A percentile compares a stretch with the other conserved stretches of the same genome.
These are phyloP conservation scores for Suillus hirtellus DNA, from an alignment of 768 basidiomycete genomes.

Conservation along the genomic window DNA sequence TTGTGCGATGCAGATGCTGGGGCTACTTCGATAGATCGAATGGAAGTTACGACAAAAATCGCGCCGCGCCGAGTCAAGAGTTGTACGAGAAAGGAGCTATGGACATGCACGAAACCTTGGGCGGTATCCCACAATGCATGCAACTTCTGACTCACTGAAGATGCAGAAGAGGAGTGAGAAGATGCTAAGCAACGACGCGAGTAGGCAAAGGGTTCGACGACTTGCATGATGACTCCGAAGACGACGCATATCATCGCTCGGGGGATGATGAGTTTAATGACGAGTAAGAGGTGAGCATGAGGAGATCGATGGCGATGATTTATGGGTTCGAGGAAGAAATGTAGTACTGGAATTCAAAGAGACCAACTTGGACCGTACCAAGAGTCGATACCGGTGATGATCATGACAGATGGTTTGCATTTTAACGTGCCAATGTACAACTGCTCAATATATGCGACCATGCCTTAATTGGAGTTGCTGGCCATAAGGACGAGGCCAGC, in stretches of 20 bases:
- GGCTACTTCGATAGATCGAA: slow-evolving; percentile 13
- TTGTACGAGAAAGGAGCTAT: slow-evolving; percentile 13
- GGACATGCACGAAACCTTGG: slow-evolving; percentile 12
- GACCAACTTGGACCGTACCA: not conserved
- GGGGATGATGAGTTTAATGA: not conserved
- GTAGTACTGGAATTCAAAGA: not conserved
- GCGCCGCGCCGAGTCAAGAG: slow-evolving; percentile 10
- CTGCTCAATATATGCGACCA: not conserved
- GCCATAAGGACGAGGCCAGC: not conserved
- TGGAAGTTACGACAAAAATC: not conserved
- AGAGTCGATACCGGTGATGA: not conserved
- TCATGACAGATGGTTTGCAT: not conserved
- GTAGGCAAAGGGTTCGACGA: not conserved
- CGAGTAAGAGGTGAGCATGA: not conserved
- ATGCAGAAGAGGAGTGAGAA: slow-evolving; percentile 2
- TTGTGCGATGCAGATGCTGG: slow-evolving; percentile 10
- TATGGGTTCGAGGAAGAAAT: not conserved
- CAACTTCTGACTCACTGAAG: slow-evolving; percentile 12
- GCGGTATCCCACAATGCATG: slow-evolving; percentile 14
- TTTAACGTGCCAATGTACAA: not conserved
- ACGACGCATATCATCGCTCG: not conserved
- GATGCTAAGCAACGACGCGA: not conserved
- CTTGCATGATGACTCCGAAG: not conserved
- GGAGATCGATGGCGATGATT: not conserved
- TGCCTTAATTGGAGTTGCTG: not conserved